These are phyloP conservation scores for Sanghuangporus weigelae DNA, from an alignment of 1,284 basidiomycete genomes.

Conservation along the genomic window DNA sequence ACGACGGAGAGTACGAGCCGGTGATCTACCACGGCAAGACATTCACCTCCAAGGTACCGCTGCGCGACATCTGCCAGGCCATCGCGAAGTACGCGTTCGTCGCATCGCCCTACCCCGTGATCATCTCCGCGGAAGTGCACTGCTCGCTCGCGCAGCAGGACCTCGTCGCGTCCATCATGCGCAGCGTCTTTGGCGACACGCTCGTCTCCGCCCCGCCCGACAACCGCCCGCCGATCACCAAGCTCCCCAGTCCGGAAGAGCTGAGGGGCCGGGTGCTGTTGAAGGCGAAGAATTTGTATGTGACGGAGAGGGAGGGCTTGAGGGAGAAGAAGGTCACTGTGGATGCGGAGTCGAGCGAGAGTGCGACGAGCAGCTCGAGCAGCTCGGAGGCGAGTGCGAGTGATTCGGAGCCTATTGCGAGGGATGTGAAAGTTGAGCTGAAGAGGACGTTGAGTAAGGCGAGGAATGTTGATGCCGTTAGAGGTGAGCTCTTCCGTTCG, in stretches of 20 bases:
- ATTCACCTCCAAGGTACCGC: constrained; percentile 80
- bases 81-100: constrained; percentile 93
- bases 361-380: constrained; percentile 20
- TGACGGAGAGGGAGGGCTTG: constrained; percentile 36
- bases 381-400: constrained; percentile 36
- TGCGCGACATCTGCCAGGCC: constrained; percentile 82
- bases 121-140: constrained; percentile 94
- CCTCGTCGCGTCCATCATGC: constrained; percentile 75
- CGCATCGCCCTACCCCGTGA: constrained; percentile 89
- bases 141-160: constrained; percentile 83
- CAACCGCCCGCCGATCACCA: constrained; percentile 42
- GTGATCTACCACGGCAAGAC: constrained; percentile 91
- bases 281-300: constrained; percentile 47
- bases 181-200: constrained; percentile 70
- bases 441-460: constrained; percentile 16
- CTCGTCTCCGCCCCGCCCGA: constrained; percentile 62
- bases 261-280: constrained; percentile 79
- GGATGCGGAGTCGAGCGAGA: constrained; percentile 43
- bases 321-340: constrained; percentile 33
- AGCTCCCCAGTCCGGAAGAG: constrained; percentile 84
- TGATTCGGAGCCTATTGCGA: constrained; percentile 28
- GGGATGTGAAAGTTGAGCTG: constrained; percentile 23
- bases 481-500: constrained; percentile 4
- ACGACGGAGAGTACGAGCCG: constrained; percentile 82
- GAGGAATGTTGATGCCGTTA: constrained; percentile 19